Base-by-base conservation (phyloP, 2,329 filamentous ascomycete genomes). In the Pseudogymnoascus sp. region DNA sequence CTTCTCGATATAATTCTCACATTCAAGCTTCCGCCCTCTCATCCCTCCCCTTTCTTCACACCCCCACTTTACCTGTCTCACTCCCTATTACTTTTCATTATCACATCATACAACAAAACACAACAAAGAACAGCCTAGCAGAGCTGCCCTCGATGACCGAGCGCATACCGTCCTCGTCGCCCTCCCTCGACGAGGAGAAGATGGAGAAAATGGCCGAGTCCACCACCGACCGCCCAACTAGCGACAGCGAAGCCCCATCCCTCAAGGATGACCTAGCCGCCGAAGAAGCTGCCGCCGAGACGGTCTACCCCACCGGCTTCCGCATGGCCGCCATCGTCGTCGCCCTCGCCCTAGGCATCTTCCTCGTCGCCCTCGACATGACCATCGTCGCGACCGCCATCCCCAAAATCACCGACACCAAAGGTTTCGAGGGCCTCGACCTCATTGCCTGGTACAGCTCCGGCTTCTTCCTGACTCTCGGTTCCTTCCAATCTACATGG, bases 361-460 rank as follows among this genome's bases (percentile, higher is more conserved):
- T 82, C 67, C 72, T 82, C n/a, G 70, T 72, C 23, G 65, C 70
- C 23, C 62, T 74, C 30, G 74, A 75, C 60, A 70, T 80, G 78
- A 83, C 80, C 12, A 84, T 84, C 62, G 78, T 84, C n/a, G 80
- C 80, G 3, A 83, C 81, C 0, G 82, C 81, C 8, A 82, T 84
- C 41, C 82, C 82, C 8, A 80, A 79, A 64, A 83, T 84, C 67
- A 83, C 82, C 1, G 78, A 79, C 65, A 74, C 81, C 41, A 23
- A 23, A 6, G 64, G 63, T 55, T 81, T 82, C 72, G 74, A 80
- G 62, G 75, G 78, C 58, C 75, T 84, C 16, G 75, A 77, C 36
- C 79, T 84, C 64, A 78, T 83, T 11, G 79, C 80, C 22, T 87
- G 84, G 84, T 86, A 86, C 66, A 82, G 81, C 2, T 77, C 80